Evolutionary conservation across 176 grass and related monocot species (phyloP).

Genomic region (Otatea glauca): DNA sequence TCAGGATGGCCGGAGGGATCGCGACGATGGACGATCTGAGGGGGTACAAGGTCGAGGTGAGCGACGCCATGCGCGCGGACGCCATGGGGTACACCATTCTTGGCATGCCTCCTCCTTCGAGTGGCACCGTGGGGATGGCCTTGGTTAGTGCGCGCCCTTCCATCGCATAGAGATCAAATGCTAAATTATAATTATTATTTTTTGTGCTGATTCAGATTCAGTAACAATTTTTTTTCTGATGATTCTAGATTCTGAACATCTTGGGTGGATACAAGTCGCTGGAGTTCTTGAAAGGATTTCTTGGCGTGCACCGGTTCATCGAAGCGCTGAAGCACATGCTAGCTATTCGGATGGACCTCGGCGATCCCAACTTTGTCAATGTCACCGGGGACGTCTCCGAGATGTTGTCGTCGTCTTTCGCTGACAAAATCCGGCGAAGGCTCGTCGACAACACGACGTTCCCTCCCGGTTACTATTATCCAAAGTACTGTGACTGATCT

Average conservation of each 20-base stretch:
- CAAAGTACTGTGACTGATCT: constrained; percentile 48
- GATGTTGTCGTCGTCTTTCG: constrained; percentile 71
- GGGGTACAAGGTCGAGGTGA: constrained; percentile 57
- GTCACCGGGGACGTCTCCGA: constrained; percentile 52
- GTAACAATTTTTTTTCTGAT: neutral
- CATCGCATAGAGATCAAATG: neutral
- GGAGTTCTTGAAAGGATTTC: constrained; percentile 56
- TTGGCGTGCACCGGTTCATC: constrained; percentile 75
- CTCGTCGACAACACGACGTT: constrained; percentile 83
- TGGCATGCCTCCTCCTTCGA: constrained; percentile 90
- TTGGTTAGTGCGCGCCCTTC: constrained; percentile 47
- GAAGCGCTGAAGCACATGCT: constrained; percentile 90
- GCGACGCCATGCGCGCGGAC: constrained; percentile 50
- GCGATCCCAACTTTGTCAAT: constrained; percentile 74
- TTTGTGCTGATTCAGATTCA: neutral
- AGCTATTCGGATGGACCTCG: constrained; percentile 72
- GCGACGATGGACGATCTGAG: constrained; percentile 63
- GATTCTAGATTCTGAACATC: constrained; percentile 64
- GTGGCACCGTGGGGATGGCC: constrained; percentile 71
- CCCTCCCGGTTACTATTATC: constrained; percentile 68
- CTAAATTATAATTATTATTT: neutral
- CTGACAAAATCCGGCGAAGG: constrained; percentile 51
- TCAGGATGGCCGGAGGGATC: constrained; percentile 60
- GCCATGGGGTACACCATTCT: constrained; percentile 81
- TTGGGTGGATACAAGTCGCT: constrained; percentile 70